Percentiles rank a stretch among this genome's conserved stretches.
Evolutionary conservation across 768 basidiomycete species (phyloP).

Genomic region (Sporobolomyces pararoseus): DNA sequence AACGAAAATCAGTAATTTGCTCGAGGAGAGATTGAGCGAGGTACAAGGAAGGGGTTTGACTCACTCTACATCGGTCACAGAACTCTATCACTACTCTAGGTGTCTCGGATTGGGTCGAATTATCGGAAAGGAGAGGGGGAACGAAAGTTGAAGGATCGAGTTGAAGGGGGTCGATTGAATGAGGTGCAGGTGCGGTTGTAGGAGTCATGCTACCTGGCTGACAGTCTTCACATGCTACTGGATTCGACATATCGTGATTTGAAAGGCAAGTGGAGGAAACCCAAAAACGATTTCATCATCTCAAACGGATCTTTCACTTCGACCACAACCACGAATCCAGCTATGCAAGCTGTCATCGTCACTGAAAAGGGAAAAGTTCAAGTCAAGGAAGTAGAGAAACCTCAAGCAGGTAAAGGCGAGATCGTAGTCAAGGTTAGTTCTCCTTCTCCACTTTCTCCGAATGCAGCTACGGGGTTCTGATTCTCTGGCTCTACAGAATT

Average conservation of each 20-base stretch:
- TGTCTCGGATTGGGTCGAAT: slow-evolving; percentile 25
- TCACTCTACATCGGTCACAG: slow-evolving; percentile 51
- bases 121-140: slow-evolving; percentile 11
- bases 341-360: slow-evolving; percentile 18
- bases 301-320: background rate
- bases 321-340: background rate
- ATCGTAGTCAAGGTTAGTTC: slow-evolving; percentile 30
- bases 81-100: slow-evolving; percentile 50
- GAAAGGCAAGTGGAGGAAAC: background rate
- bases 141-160: slow-evolving; percentile 17
- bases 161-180: background rate
- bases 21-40: background rate
- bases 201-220: too few species aligned
- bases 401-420: background rate
- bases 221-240: background rate
- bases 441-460: background rate
- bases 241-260: background rate
- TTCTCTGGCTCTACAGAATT: background rate
- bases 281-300: background rate
- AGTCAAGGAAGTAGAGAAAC: slow-evolving; percentile 19
- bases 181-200: background rate
- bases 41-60: slow-evolving; percentile 6
- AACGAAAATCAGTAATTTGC: background rate
- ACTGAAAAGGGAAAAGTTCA: slow-evolving; percentile 6
- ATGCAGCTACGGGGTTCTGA: background rate